Evolutionary conservation across 257 asterid genomes (phyloP).

Genomic region (Lantana camara): DNA sequence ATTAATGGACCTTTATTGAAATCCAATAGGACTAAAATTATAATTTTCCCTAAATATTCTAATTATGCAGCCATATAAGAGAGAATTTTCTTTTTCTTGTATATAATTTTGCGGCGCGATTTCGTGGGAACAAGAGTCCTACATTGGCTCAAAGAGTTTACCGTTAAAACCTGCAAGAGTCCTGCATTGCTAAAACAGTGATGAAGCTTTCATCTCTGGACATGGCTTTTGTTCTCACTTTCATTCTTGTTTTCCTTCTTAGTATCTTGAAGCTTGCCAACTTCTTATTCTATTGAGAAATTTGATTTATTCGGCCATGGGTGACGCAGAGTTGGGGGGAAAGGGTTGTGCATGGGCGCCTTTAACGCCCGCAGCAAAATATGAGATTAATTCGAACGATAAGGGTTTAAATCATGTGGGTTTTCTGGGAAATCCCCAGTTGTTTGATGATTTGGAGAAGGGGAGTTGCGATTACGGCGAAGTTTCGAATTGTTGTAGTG

Average conservation of each 20-base stretch:
- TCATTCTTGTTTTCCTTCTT: slow-evolving; percentile 9
- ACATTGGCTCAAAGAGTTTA: neutral
- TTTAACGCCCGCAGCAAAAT: slow-evolving; percentile 17
- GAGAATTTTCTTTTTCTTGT: too few species aligned
- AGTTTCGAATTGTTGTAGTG: neutral
- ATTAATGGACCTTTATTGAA: too few species aligned
- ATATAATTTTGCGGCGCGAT: too few species aligned
- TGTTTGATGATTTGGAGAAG: slow-evolving; percentile 2
- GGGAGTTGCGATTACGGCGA: neutral
- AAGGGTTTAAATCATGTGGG: slow-evolving; percentile 14
- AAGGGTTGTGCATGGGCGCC: slow-evolving; percentile 24
- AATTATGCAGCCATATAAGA: too few species aligned
- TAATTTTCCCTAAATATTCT: too few species aligned
- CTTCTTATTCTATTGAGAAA: neutral
- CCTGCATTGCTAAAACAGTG: too few species aligned
- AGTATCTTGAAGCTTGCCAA: neutral
- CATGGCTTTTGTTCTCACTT: neutral
- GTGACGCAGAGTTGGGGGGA: slow-evolving; percentile 8
- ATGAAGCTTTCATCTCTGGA: slow-evolving; percentile 6
- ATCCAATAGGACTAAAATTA: too few species aligned
- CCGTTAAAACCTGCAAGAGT: too few species aligned
- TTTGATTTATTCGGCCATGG: slow-evolving; percentile 16
- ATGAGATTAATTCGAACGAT: neutral
- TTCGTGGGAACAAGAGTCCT: neutral
- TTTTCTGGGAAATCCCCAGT: neutral